Conservation (phyloP, 2,329 filamentous ascomycete species). For the Herpotrichia juniperi region DNA sequence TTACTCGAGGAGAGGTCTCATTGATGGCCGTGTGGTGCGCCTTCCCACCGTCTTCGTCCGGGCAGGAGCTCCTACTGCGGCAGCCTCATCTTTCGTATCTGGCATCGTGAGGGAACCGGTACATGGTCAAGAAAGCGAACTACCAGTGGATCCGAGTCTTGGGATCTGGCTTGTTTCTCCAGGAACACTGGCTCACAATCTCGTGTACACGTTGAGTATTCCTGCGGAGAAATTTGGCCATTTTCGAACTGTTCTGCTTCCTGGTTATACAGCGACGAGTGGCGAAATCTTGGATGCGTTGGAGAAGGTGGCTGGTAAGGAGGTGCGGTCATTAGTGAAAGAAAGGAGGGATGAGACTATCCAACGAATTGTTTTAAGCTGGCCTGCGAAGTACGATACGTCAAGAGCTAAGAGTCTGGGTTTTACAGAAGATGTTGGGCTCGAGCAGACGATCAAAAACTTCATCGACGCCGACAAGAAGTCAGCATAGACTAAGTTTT, state of each 20-base stretch:
- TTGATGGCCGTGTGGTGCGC: conserved; percentile 64
- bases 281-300: conserved; percentile 63
- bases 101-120: conserved; percentile 70
- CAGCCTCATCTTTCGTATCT: conserved; percentile 68
- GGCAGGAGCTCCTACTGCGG: conserved; percentile 64
- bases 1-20: conserved; percentile 63
- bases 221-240: conserved; percentile 58
- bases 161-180: conserved; percentile 65
- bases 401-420: conserved; percentile 62
- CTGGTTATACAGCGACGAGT: conserved; percentile 61
- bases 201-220: conserved; percentile 59
- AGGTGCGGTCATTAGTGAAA: conserved; percentile 57
- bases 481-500: conserved; percentile 3
- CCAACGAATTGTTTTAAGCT: conserved; percentile 61
- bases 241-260: conserved; percentile 59
- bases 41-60: conserved; percentile 68
- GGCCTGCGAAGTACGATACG: conserved; percentile 62
- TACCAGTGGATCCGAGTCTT: conserved; percentile 59
- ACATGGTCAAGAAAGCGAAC: conserved; percentile 56
- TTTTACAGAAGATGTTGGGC: conserved; percentile 55
- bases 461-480: conserved; percentile 44
- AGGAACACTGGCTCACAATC: conserved; percentile 59
- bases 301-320: conserved; percentile 60
- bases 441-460: conserved; percentile 54
- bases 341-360: conserved; percentile 59